These are phyloP conservation scores for Suillus fuscotomentosus DNA, from an alignment of 768 basidiomycete species.

Conservation along the genomic window DNA sequence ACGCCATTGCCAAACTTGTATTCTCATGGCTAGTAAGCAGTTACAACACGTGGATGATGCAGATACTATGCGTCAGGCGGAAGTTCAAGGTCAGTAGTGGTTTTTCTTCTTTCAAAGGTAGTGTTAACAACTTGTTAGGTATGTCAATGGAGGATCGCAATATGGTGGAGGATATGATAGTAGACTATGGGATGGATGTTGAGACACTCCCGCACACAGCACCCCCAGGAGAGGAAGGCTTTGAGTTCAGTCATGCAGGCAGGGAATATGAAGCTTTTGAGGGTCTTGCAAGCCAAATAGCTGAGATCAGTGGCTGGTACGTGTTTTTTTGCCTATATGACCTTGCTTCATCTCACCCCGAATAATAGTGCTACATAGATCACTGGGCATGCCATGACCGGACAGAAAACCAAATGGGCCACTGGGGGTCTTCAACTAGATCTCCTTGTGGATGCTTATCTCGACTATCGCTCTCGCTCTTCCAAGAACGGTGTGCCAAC, in stretches of 20 bases:
- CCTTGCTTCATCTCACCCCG: no score
- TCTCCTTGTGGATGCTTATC: background rate
- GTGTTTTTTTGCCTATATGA: background rate
- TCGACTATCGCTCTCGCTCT: background rate
- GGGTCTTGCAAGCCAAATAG: background rate
- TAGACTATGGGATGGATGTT: background rate
- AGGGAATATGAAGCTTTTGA: background rate
- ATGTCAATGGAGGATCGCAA: background rate
- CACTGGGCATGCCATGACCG: background rate
- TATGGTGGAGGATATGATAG: background rate
- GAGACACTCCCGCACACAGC: background rate
- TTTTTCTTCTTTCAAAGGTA: no score
- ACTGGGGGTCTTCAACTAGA: background rate
- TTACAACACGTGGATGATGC: no score
- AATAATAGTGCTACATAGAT: background rate
- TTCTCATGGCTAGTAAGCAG: no score
- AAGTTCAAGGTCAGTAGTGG: no score
- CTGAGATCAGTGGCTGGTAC: background rate
- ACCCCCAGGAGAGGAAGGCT: constrained; percentile 5
- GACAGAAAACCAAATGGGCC: background rate
- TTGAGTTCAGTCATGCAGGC: constrained; percentile 2
- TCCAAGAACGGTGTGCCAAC: background rate
- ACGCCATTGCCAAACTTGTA: no score
- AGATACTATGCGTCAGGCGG: no score
- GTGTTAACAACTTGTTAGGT: no score